A percentile compares a stretch with the other conserved stretches of the same genome.
Evolutionary conservation across 2,329 filamentous ascomycete genomes (phyloP).

Genomic region (Diaporthe eres): DNA sequence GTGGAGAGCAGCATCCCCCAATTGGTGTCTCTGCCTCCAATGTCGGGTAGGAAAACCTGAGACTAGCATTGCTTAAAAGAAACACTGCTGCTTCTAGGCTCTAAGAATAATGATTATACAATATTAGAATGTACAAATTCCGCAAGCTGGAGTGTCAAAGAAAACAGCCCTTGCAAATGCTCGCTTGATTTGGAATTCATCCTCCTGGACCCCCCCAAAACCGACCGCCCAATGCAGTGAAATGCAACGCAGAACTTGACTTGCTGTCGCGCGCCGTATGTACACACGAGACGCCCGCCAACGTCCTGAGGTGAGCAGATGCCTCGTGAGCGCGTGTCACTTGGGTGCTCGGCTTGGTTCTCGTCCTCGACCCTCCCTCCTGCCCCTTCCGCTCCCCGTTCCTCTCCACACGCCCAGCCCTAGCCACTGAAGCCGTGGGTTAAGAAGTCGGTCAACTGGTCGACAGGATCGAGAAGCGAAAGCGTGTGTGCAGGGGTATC

Average conservation of each 20-base stretch:
- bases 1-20: background rate
- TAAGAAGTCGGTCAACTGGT: conserved; percentile 37
- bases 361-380: conserved; percentile 24
- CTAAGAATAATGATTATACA: conserved; percentile 54
- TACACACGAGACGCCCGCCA: conserved; percentile 24
- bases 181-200: conserved; percentile 41
- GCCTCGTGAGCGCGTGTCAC: conserved; percentile 4
- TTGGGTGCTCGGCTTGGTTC: conserved; percentile 24
- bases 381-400: conserved; percentile 1
- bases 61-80: conserved; percentile 33
- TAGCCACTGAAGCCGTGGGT: conserved; percentile 16
- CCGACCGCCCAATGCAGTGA: conserved; percentile 36
- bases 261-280: conserved; percentile 28
- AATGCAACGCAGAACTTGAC: conserved; percentile 31
- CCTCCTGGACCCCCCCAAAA: conserved; percentile 34
- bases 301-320: background rate
- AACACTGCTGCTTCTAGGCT: conserved; percentile 38
- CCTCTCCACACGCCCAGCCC: conserved; percentile 2
- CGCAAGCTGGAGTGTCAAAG: conserved; percentile 44
- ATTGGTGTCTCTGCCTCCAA: background rate
- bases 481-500: conserved; percentile 40
- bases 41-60: conserved; percentile 19
- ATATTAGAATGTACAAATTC: conserved; percentile 54
- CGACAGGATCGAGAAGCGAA: conserved; percentile 39
- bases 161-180: conserved; percentile 40